phyloP scores from a whole-genome alignment of 1,284 basidiomycete genomes.

The Coniophora puteana region DNA sequence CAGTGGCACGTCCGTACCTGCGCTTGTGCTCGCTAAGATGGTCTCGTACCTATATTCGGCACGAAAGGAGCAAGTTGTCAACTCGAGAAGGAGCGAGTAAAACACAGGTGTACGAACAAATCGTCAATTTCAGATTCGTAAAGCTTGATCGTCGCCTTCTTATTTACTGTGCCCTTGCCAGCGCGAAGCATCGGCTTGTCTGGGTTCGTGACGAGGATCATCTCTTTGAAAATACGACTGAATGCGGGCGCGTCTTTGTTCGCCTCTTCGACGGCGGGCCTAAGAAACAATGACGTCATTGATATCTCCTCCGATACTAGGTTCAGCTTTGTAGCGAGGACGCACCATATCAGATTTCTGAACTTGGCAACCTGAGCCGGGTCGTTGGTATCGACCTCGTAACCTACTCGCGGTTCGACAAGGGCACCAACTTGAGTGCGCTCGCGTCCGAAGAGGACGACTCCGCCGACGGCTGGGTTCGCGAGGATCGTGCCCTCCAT shows the following conservation, averaged over 20 bases:
- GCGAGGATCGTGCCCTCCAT: constrained; percentile 13
- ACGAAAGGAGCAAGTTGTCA: background rate
- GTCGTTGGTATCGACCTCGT: constrained; percentile 18
- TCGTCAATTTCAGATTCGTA: constrained; percentile 23
- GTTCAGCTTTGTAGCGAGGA: background rate
- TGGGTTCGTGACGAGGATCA: constrained; percentile 17
- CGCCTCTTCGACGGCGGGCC: constrained; percentile 15
- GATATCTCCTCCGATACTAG: too few relatives aligned
- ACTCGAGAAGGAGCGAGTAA: background rate
- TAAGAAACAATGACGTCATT: background rate
- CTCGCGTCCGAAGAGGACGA: constrained; percentile 22
- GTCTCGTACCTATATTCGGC: constrained; percentile 22
- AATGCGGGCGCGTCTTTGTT: constrained; percentile 23
- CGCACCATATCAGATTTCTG: constrained; percentile 24
- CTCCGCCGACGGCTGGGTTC: constrained; percentile 10
- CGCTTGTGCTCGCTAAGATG: constrained; percentile 19
- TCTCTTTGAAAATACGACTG: constrained; percentile 27
- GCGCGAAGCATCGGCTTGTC: constrained; percentile 20
- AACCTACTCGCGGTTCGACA: constrained; percentile 18
- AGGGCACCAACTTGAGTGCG: constrained; percentile 21
- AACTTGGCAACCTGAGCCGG: constrained; percentile 15
- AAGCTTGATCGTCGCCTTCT: constrained; percentile 16
- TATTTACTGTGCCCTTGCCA: constrained; percentile 22
- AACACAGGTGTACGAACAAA: constrained; percentile 13
- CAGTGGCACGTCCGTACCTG: constrained; percentile 9